These are phyloP conservation scores for Globisporangium recalcitrans DNA, from an alignment of 352 stramenopile genomes.

Conservation along the genomic window DNA sequence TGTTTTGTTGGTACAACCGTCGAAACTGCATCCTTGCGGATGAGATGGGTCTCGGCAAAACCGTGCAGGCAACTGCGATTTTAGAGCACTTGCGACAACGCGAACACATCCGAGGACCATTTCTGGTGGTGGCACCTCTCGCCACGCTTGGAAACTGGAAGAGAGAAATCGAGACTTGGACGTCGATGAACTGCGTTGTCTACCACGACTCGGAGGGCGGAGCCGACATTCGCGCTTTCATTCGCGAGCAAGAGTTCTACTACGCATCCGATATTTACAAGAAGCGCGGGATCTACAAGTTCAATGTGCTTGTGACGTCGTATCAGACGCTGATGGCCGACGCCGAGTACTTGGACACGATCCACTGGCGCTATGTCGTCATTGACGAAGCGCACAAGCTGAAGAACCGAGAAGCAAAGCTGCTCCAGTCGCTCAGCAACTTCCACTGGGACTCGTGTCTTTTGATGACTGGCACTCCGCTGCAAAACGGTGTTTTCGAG, in stretches of 20 bases:
- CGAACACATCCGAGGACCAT: slow-evolving; percentile 93
- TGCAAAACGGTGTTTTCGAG: slow-evolving; percentile 99
- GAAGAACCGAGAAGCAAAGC: slow-evolving; percentile 95
- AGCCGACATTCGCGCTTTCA: slow-evolving; percentile 88
- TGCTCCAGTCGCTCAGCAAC: slow-evolving; percentile 87
- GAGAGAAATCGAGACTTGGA: slow-evolving; percentile 98
- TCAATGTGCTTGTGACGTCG: slow-evolving; percentile 97
- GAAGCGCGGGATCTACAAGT: slow-evolving; percentile 83
- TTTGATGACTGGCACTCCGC: slow-evolving; percentile 95
- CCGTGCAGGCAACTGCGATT: slow-evolving; percentile 90
- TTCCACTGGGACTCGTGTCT: slow-evolving; percentile 90
- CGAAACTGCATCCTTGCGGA: slow-evolving; percentile 90
- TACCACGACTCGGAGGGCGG: slow-evolving; percentile 96
- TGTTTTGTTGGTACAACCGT: slow-evolving; percentile 97
- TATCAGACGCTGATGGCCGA: slow-evolving; percentile 95
- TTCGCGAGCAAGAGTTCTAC: slow-evolving; percentile 96
- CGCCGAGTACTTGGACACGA: slow-evolving; percentile 87
- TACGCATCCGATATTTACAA: slow-evolving; percentile 86
- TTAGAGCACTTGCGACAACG: slow-evolving; percentile 91
- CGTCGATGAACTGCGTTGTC: slow-evolving; percentile 98
- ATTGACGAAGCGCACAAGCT: slow-evolving; percentile 99
- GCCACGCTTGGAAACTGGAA: slow-evolving; percentile 99
- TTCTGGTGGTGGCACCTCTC: slow-evolving; percentile 97
- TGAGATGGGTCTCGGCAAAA: slow-evolving; percentile 91
- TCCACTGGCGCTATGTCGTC: slow-evolving; percentile 96